Evolutionary conservation across 495 filamentous ascomycete species (phyloP).

Genomic region (Penicillium steckii): DNA sequence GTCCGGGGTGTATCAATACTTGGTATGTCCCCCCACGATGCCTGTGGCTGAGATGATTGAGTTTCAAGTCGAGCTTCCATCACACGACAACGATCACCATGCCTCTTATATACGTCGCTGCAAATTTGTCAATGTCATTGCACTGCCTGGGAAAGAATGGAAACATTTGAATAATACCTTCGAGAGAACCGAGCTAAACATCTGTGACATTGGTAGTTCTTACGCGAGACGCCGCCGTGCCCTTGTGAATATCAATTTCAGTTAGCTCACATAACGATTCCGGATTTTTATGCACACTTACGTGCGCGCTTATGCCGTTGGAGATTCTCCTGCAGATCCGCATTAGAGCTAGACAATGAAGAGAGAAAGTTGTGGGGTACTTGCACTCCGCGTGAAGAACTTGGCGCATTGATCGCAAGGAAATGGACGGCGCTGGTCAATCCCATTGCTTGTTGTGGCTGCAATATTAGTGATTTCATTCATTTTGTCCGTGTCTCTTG

Average conservation of each 20-base stretch:
- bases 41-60: not conserved
- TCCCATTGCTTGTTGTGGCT: not conserved
- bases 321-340: conserved; percentile 11
- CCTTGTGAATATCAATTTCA: conserved; percentile 1
- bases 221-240: conserved; percentile 7
- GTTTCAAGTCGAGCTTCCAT: not conserved
- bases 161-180: conserved; percentile 5
- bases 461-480: not conserved
- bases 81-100: conserved; percentile 7
- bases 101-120: conserved; percentile 14
- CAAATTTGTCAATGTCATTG: conserved; percentile 2
- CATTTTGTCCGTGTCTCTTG: not conserved
- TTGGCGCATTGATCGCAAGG: conserved; percentile 12
- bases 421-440: conserved; percentile 9
- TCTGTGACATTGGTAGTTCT: conserved; percentile 6
- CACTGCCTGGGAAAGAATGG: not conserved
- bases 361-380: not conserved
- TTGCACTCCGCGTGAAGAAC: conserved; percentile 11
- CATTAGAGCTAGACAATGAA: not conserved
- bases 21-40: not conserved
- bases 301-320: conserved; percentile 13
- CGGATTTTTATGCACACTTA: conserved; percentile 5
- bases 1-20: not conserved
- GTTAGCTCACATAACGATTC: not conserved
- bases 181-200: conserved; percentile 11